phyloP scores from a whole-genome alignment of 1,284 basidiomycete species.

The Cutaneotrichosporon dermatis region DNA sequence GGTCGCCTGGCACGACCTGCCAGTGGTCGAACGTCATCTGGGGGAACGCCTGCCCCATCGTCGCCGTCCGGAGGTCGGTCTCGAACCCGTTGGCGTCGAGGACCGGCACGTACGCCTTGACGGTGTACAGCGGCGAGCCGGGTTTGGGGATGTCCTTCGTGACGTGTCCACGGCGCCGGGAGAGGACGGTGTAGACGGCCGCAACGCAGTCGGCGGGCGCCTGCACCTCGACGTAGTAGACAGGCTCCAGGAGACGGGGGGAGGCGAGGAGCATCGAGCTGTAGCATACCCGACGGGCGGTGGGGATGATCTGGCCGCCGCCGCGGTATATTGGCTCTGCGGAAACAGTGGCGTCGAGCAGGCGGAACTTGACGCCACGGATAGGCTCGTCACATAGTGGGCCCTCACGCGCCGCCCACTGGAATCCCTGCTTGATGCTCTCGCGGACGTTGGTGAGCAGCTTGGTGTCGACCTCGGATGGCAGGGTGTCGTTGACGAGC shows the following conservation, averaged over 20 bases:
- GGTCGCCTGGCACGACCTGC: slow-evolving; percentile 97
- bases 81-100: slow-evolving; percentile 99
- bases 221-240: slow-evolving; percentile 97
- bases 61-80: slow-evolving; percentile 93
- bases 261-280: slow-evolving; percentile 98
- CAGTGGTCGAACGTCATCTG: slow-evolving; percentile 96
- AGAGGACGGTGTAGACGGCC: slow-evolving; percentile 94
- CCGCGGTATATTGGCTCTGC: slow-evolving; percentile 95
- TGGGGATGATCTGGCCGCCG: slow-evolving; percentile 95
- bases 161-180: slow-evolving; percentile 92
- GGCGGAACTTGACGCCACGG: slow-evolving; percentile 95
- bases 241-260: slow-evolving; percentile 88
- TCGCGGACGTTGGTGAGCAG: slow-evolving; percentile 83
- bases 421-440: slow-evolving; percentile 97
- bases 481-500: slow-evolving; percentile 90
- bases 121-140: slow-evolving; percentile 93
- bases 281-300: slow-evolving; percentile 92
- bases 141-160: slow-evolving; percentile 96
- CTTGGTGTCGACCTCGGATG: slow-evolving; percentile 94
- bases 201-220: slow-evolving; percentile 98
- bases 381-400: slow-evolving; percentile 98
- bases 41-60: slow-evolving; percentile 96
- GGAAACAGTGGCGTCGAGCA: slow-evolving; percentile 85
- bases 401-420: slow-evolving; percentile 96
- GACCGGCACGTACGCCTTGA: slow-evolving; percentile 95